Evolutionary conservation across 176 grass and related monocot genomes (phyloP).

Genomic region (Stipa capillata): DNA sequence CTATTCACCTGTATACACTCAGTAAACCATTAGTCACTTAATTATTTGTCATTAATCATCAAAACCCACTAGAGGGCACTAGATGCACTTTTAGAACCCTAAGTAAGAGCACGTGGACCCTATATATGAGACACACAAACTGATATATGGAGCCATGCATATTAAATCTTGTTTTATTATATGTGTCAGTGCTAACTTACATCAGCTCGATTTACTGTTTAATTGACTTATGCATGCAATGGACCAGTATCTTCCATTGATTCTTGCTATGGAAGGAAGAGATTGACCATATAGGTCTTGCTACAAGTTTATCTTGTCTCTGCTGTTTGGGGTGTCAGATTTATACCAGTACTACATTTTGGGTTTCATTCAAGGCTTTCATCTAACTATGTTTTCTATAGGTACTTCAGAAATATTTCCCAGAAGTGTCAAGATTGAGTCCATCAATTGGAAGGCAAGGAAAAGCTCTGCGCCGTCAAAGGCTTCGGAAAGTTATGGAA

Average conservation of each 20-base stretch:
- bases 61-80: no score
- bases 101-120: background rate
- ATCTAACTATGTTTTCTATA: slow-evolving; percentile 7
- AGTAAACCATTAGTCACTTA: no score
- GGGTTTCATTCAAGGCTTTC: no score
- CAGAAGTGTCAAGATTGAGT: slow-evolving; percentile 50
- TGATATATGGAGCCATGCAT: background rate
- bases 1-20: no score
- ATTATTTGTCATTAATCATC: no score
- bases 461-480: slow-evolving; percentile 76
- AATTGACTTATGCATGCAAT: background rate
- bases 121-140: background rate
- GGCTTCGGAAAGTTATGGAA: slow-evolving; percentile 53
- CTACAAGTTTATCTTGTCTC: background rate
- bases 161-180: background rate
- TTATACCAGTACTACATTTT: no score
- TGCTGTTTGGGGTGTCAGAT: no score
- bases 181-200: no score
- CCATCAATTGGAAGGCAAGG: slow-evolving; percentile 93
- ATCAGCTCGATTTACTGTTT: slow-evolving; percentile 9
- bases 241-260: background rate
- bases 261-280: no score
- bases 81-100: no score
- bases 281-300: background rate
- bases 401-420: slow-evolving; percentile 80